phyloP scores from a whole-genome alignment of 768 basidiomycete genomes.

The Pulveroboletus frians region DNA sequence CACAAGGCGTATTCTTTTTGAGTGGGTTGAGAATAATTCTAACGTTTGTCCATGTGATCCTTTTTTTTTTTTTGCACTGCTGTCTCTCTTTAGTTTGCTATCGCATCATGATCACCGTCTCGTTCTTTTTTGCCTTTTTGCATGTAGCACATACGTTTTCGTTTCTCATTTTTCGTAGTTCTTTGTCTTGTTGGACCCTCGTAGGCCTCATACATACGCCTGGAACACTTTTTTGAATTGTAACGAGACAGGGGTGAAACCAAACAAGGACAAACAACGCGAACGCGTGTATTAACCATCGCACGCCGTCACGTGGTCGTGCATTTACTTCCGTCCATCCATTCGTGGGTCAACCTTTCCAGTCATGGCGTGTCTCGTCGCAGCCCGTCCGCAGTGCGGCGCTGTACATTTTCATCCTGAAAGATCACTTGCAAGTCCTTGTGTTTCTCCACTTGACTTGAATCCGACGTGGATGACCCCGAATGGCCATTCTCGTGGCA shows the following conservation, averaged over 20 bases:
- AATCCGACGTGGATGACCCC: neutral
- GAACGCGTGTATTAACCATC: neutral
- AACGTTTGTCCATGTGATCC: constrained; percentile 8
- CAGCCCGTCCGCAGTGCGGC: neutral
- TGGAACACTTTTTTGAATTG: neutral
- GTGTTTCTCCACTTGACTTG: neutral
- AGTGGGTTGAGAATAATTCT: constrained; percentile 15
- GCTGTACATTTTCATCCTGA: neutral
- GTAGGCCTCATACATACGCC: neutral
- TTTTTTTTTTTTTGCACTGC: neutral
- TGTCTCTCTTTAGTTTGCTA: neutral
- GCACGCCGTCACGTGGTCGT: constrained; percentile 7
- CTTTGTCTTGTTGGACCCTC: neutral
- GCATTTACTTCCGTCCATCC: neutral
- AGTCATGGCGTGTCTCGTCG: too few relatives aligned
- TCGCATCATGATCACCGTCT: neutral
- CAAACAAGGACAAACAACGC: constrained; percentile 17
- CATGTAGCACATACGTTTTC: constrained; percentile 1
- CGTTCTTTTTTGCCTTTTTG: neutral
- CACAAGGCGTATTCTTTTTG: constrained; percentile 7
- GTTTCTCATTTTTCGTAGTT: neutral
- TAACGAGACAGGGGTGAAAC: neutral
- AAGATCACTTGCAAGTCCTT: neutral
- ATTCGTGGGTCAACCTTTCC: too few relatives aligned
- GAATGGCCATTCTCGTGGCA: neutral